Evolutionary conservation across 2,329 filamentous ascomycete species (phyloP).

Genomic region (Talaromyces atroroseus): DNA sequence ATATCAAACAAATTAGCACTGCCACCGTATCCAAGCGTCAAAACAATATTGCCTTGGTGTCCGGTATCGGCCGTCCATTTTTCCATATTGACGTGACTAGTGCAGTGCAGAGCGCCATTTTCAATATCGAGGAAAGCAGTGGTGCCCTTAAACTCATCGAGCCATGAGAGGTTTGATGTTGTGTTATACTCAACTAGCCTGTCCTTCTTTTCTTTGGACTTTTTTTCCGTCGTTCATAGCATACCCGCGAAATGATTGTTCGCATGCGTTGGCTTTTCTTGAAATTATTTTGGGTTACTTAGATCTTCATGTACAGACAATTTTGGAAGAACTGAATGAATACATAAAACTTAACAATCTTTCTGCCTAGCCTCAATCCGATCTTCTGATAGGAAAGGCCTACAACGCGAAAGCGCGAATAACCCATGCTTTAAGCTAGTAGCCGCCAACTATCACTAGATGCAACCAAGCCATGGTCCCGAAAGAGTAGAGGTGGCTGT

Average conservation of each 20-base stretch:
- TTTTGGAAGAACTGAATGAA: not conserved
- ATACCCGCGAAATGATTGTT: conserved; percentile 12
- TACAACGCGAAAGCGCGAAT: too few relatives aligned
- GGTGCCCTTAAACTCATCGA: conserved; percentile 2
- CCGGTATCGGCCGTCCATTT: conserved; percentile 81
- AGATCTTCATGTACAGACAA: not conserved
- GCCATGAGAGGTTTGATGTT: not conserved
- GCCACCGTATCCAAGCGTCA: conserved; percentile 43
- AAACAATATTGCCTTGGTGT: conserved; percentile 59
- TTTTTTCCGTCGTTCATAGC: conserved; percentile 3
- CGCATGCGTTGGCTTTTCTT: conserved; percentile 11
- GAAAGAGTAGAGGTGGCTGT: too few relatives aligned
- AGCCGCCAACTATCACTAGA: too few relatives aligned
- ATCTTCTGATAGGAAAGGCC: too few relatives aligned
- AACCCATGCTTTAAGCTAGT: too few relatives aligned
- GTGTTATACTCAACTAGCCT: not conserved
- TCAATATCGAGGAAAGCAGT: conserved; percentile 48
- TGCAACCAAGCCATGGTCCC: too few relatives aligned
- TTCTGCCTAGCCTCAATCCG: too few relatives aligned
- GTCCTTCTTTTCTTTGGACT: not conserved
- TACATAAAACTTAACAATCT: not conserved
- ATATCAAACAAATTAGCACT: conserved; percentile 43
- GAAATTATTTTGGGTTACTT: not conserved
- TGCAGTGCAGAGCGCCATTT: conserved; percentile 79
- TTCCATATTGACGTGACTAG: conserved; percentile 92